Conservation (phyloP, 2,329 filamentous ascomycete species). For the Pseudofabraea citricarpa region DNA sequence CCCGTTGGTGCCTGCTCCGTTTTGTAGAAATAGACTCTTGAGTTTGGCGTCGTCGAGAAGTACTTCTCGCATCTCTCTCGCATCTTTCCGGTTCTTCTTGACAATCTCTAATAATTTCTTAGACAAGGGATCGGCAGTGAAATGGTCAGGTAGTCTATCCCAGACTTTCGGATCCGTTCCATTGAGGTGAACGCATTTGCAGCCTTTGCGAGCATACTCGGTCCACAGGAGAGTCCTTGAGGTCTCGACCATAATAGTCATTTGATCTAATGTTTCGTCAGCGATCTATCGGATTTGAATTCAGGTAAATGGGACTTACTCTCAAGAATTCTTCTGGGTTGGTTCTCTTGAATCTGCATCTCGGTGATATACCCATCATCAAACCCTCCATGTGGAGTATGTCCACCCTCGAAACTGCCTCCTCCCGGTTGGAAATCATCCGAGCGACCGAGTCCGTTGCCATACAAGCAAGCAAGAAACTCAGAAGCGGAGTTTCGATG, state of each 20-base stretch:
- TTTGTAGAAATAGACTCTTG: too few species aligned
- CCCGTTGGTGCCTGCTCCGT: too few species aligned
- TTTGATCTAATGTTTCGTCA: conserved; percentile 37
- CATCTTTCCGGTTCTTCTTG: conserved; percentile 11
- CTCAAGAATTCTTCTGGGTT: conserved; percentile 37
- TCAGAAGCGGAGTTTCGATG: conserved; percentile 47
- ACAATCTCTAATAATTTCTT: conserved; percentile 13
- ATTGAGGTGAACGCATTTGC: conserved; percentile 30
- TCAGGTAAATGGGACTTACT: conserved; percentile 25
- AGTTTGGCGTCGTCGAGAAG: not conserved
- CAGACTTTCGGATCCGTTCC: conserved; percentile 41
- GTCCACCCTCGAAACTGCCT: conserved; percentile 34
- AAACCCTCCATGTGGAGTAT: conserved; percentile 38
- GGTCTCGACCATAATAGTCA: conserved; percentile 46
- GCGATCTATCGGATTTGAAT: conserved; percentile 34
- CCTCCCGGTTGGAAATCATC: conserved; percentile 43
- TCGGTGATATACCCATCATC: conserved; percentile 39
- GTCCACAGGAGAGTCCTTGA: conserved; percentile 51
- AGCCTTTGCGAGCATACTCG: conserved; percentile 42
- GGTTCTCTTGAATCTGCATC: conserved; percentile 37
- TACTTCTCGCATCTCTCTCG: conserved; percentile 9
- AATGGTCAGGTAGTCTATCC: conserved; percentile 39
- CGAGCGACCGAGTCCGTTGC: conserved; percentile 36
- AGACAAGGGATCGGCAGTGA: conserved; percentile 14
- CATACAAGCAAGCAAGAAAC: conserved; percentile 38